phyloP scores from a whole-genome alignment of 2,329 filamentous ascomycete species.

The Apiospora sp. region DNA sequence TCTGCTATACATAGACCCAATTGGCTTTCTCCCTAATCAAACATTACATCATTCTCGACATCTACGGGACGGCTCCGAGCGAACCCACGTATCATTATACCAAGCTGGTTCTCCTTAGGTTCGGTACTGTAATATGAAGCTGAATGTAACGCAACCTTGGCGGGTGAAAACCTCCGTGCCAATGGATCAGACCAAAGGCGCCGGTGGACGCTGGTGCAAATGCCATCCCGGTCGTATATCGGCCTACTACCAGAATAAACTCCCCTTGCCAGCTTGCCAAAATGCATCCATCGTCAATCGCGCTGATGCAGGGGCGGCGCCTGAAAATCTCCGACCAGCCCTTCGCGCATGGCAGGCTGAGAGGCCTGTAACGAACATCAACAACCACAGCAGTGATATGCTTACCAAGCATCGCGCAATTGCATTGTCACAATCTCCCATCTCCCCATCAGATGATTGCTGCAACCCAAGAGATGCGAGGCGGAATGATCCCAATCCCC shows the following conservation, averaged over 20 bases:
- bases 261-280: background rate
- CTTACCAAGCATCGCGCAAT: background rate
- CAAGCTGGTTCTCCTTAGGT: background rate
- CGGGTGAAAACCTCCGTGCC: slow-evolving; percentile 18
- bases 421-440: slow-evolving; percentile 14
- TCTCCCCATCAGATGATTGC: background rate
- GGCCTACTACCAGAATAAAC: background rate
- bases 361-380: background rate
- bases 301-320: slow-evolving; percentile 15
- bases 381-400: background rate
- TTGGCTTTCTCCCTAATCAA: background rate
- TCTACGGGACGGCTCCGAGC: background rate
- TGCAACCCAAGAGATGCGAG: background rate
- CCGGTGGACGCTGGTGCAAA: background rate
- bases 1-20: background rate
- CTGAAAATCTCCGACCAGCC: slow-evolving; percentile 20
- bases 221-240: slow-evolving; percentile 7
- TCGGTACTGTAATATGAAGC: slow-evolving; percentile 17
- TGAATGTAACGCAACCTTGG: slow-evolving; percentile 22
- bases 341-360: background rate
- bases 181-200: background rate
- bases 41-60: slow-evolving; percentile 7
- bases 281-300: slow-evolving; percentile 18
- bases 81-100: slow-evolving; percentile 3
- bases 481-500: background rate